Evolutionary conservation across 2,329 filamentous ascomycete species (phyloP).

Genomic region (Trichoderma hamatum): DNA sequence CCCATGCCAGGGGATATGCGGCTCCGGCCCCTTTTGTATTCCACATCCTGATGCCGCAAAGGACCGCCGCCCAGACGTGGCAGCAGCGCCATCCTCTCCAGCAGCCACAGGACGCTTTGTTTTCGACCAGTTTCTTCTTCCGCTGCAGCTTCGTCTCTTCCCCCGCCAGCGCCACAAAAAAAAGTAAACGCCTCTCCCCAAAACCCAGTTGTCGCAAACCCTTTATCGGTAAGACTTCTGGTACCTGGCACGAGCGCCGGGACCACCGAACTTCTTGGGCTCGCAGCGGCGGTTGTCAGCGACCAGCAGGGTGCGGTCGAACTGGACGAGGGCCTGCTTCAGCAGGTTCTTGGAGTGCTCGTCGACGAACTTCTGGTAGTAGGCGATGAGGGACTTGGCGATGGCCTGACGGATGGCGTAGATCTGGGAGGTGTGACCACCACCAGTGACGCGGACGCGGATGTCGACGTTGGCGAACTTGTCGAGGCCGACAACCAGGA

Average conservation of each 20-base stretch:
- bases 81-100: conserved; percentile 11
- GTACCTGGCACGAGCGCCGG: conserved; percentile 93
- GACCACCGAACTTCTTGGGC: conserved; percentile 97
- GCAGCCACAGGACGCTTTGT: conserved; percentile 11
- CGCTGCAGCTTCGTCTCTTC: background rate
- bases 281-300: conserved; percentile 99
- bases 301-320: conserved; percentile 95
- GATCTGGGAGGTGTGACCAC: conserved; percentile 96
- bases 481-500: conserved; percentile 95
- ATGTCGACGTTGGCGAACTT: conserved; percentile 98
- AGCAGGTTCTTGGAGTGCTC: conserved; percentile 99
- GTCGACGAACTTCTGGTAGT: conserved; percentile 99
- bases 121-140: conserved; percentile 12
- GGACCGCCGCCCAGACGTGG: conserved; percentile 13
- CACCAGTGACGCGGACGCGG: conserved; percentile 91
- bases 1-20: conserved; percentile 45
- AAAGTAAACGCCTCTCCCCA: background rate
- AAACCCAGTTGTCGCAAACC: background rate
- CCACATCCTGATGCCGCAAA: conserved; percentile 20
- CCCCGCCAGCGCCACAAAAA: background rate
- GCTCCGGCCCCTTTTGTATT: conserved; percentile 41
- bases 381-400: conserved; percentile 75
- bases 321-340: conserved; percentile 94
- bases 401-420: conserved; percentile 99
- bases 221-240: conserved; percentile 99